Percentiles rank a stretch among this genome's conserved stretches.
These are phyloP conservation scores for Inga laurina DNA, from an alignment of 306 rosid genomes.

Conservation along the genomic window DNA sequence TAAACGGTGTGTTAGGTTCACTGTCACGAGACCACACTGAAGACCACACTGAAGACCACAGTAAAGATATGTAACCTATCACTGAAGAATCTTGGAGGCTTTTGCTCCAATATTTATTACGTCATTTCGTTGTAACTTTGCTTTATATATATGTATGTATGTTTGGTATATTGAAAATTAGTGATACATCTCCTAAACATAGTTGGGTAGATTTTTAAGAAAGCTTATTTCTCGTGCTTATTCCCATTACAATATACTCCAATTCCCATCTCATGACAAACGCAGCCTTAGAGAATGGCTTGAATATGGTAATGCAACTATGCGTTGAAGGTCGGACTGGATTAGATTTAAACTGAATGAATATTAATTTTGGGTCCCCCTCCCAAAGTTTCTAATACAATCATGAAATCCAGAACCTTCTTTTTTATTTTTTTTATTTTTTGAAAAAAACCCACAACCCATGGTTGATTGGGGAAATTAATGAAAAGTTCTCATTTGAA, in stretches of 20 bases:
- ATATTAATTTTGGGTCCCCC: neutral
- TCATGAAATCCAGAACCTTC: too few species aligned
- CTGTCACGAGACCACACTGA: neutral
- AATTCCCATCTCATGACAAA: neutral
- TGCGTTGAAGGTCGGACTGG: too few species aligned
- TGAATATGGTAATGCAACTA: neutral
- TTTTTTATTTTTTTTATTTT: too few species aligned
- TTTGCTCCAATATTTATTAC: too few species aligned
- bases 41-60: neutral
- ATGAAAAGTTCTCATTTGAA: too few species aligned
- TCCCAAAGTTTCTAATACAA: neutral
- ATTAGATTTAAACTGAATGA: too few species aligned
- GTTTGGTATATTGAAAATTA: neutral
- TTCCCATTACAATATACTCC: neutral
- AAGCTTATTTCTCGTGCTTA: neutral
- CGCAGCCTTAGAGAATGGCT: neutral
- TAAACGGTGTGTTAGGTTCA: neutral
- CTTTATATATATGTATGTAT: too few species aligned
- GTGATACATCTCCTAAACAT: neutral
- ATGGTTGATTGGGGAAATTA: too few species aligned
- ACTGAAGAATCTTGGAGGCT: too few species aligned
- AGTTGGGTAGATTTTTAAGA: neutral
- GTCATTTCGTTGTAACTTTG: too few species aligned
- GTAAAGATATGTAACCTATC: too few species aligned
- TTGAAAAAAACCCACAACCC: neutral